Percentiles rank a stretch among this genome's conserved stretches.
These are phyloP conservation scores for Trichophyton equinum DNA, from an alignment of 2,329 filamentous ascomycete species.

Conservation along the genomic window DNA sequence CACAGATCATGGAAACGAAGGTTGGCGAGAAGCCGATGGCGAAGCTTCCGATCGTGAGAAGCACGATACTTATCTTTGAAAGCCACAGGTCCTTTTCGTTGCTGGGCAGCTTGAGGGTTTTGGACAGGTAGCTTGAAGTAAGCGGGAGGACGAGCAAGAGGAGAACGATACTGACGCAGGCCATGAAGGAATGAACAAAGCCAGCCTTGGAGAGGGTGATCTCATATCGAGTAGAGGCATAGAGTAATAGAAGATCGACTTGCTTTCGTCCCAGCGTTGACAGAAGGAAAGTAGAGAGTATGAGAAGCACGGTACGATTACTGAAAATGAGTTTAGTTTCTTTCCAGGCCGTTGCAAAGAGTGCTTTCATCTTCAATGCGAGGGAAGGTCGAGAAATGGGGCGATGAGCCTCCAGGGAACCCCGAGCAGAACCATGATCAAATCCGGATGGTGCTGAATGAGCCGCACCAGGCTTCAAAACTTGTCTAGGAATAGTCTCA, in stretches of 20 bases:
- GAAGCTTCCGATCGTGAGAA: conserved; percentile 34
- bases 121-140: conserved; percentile 27
- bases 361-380: not conserved
- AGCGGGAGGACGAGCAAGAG: conserved; percentile 36
- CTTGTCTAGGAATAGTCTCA: conserved; percentile 25
- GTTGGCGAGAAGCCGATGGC: conserved; percentile 36
- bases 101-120: conserved; percentile 18
- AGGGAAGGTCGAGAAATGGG: not conserved
- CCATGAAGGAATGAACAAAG: conserved; percentile 35
- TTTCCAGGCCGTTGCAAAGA: conserved; percentile 6
- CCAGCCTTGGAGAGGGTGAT: conserved; percentile 37
- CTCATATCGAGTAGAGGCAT: conserved; percentile 39
- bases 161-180: conserved; percentile 36
- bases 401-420: not conserved
- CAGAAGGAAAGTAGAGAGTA: conserved; percentile 36
- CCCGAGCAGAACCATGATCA: not conserved
- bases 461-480: not conserved
- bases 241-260: conserved; percentile 38
- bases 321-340: conserved; percentile 21
- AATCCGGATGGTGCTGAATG: not conserved
- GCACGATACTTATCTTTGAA: conserved; percentile 33
- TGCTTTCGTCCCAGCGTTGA: conserved; percentile 38
- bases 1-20: conserved; percentile 32
- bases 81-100: conserved; percentile 36
- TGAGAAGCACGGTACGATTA: conserved; percentile 30